Evolutionary conservation across 768 basidiomycete genomes (phyloP), one percentile per base, ranked within the genome.

Genomic region (Macrolepiota dolichaula): DNA sequence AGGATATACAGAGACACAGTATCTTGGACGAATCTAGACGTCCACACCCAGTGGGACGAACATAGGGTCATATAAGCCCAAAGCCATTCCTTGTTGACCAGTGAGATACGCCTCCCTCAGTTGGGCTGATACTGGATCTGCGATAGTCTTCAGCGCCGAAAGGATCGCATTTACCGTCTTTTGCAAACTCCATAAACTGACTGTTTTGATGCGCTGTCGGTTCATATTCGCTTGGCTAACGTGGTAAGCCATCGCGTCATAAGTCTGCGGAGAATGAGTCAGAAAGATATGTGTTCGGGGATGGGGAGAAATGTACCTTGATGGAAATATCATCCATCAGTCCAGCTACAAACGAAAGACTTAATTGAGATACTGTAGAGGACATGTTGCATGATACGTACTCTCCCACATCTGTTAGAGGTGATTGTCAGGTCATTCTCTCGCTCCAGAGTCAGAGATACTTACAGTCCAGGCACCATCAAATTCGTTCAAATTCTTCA

Each of bases 381-480:
- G 38, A 50, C 13, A 55, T 36, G 13, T 24, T n/a, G 44, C 53
- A 27, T 49, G 65, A 24, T 44, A 51, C 89, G 74, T 74, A 94
- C 92, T 92, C 79, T 96, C 93, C 89, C 94, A 96, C 83, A 94
- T 88, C 93, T 94, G 64, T 53, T n/a, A 37, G 36, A 37, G 37
- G 19, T 9, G 17, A n/a, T 1, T 27, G 47, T 24, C 10, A 24
- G 25, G 47, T 6, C 5, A 27, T 15, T 47, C 4, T 13, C 15
- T 47, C 1, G 32, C 7, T 2, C 50, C 40, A 63, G n/a, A 52
- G 52, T 32, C 13, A 51, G 19, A 58, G 27, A 56, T 22, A 81
- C 90, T 70, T 71, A 94, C 92, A 57, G 94, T 98, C 96, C 95
- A 98, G 22, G 94, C 85, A 4, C 97, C 97, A 72, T 98, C 94